Evolutionary conservation across 1,139 yeast genomes (phyloP), one percentile per base, ranked within the genome.

Genomic region (Debaryomycetaceae sp.): DNA sequence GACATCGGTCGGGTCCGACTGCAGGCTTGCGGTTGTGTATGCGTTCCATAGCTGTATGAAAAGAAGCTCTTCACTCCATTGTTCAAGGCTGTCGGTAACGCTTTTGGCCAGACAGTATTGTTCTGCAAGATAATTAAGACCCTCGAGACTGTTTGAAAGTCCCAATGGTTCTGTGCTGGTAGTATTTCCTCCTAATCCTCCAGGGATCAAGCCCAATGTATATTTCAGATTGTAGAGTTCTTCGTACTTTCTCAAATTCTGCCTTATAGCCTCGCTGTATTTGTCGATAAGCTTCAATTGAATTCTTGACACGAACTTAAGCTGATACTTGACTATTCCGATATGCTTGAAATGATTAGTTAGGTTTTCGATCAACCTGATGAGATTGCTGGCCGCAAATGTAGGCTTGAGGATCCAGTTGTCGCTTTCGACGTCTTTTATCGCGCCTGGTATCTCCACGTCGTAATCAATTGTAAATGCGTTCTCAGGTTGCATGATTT

Each of bases 381-480:
- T 73, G 43, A 87, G 55, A 41, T 81, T 79, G 37, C 77, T 66
- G 0, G 92, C 79, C 0, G 91, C 81, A 41, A 75, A 73, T 0
- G 92, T 84, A 1, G 95, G 92, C 46, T 77, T 78, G 6, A 73
- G 58, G 16, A 44, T 62, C 11, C 36, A 33, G n/a, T 35, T 33
- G 5, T 29, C 17, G 11, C 17, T 65, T 73, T 51, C 46, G 15
- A 31, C 33, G 3, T 36, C 39, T 4, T 42, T 47, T 4, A 41
- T 52, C 40, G 67, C 75, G 35, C 58, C 56, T 6, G 55, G 44
- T 0, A 69, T 74, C 17, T 78, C 80, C 41, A 78, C 75, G 40
- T 82, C 89, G 43, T 64, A 66, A 49, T 86, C 94, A 29, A 86
- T 78, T 5, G 59, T 61, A 56, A 84, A 80, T 1, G 87, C 82